Conservation (phyloP, 371 early-diverging fungal genomes). For the Rhizopus sp. region DNA sequence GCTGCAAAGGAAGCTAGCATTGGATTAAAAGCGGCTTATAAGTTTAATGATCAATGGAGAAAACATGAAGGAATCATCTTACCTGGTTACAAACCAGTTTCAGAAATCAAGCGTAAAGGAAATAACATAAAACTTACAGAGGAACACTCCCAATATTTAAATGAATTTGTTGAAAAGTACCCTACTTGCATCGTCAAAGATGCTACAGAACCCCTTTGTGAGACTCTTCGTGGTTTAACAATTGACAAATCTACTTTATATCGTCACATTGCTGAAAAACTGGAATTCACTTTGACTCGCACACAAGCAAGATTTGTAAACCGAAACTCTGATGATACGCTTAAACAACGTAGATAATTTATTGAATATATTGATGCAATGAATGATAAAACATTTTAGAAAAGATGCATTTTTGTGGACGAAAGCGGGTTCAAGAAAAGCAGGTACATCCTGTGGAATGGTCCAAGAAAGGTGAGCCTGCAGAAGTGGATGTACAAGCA, state of each 20-base stretch:
- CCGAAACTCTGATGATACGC: slow-evolving; percentile 20
- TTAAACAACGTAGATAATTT: slow-evolving; percentile 20
- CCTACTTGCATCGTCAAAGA: slow-evolving; percentile 22
- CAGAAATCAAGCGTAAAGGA: slow-evolving; percentile 16
- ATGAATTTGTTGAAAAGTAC: slow-evolving; percentile 14
- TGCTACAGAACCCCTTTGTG: slow-evolving; percentile 20
- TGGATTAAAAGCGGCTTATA: slow-evolving; percentile 14
- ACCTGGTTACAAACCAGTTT: slow-evolving; percentile 17
- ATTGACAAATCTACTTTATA: slow-evolving; percentile 20
- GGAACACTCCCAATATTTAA: slow-evolving; percentile 15
- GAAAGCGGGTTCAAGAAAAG: slow-evolving; percentile 14
- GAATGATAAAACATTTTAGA: slow-evolving; percentile 13
- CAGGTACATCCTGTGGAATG: slow-evolving; percentile 14
- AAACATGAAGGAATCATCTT: slow-evolving; percentile 18
- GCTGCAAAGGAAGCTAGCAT: slow-evolving; percentile 10
- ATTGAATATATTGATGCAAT: slow-evolving; percentile 19
- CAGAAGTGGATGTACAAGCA: slow-evolving; percentile 10
- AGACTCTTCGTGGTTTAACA: slow-evolving; percentile 13
- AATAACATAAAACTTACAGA: slow-evolving; percentile 17
- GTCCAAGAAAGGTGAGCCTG: slow-evolving; percentile 13
- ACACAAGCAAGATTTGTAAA: slow-evolving; percentile 22
- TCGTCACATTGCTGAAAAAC: slow-evolving; percentile 26
- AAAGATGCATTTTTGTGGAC: slow-evolving; percentile 10
- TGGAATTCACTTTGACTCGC: slow-evolving; percentile 23
- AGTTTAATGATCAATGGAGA: slow-evolving; percentile 10